A percentile compares a stretch with the other conserved stretches of the same genome.
Evolutionary conservation across 495 filamentous ascomycete genomes (phyloP).

Genomic region (Trichoderma erinaceum): DNA sequence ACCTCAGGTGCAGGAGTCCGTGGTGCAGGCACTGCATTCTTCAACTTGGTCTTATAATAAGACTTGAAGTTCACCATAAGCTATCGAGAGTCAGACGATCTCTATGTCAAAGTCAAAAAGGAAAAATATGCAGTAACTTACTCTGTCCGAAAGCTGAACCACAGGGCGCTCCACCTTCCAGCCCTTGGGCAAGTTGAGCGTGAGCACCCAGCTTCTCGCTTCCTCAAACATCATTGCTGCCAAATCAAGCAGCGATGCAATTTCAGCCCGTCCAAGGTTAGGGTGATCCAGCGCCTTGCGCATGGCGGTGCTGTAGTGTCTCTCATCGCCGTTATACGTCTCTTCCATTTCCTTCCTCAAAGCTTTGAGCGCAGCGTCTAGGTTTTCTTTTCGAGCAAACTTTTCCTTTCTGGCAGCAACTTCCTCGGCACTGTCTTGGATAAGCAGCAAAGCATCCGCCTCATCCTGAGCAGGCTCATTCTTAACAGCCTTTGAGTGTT

Average conservation of each 20-base stretch:
- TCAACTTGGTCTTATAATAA: slow-evolving; percentile 20
- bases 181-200: slow-evolving; percentile 62
- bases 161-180: slow-evolving; percentile 55
- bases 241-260: slow-evolving; percentile 69
- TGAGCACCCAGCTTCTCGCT: slow-evolving; percentile 53
- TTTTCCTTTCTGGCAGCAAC: slow-evolving; percentile 62
- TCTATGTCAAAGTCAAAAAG: background rate
- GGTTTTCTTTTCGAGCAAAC: slow-evolving; percentile 65
- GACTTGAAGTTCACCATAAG: slow-evolving; percentile 29
- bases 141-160: slow-evolving; percentile 33
- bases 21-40: slow-evolving; percentile 17
- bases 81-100: slow-evolving; percentile 17
- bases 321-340: slow-evolving; percentile 8
- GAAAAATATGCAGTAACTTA: slow-evolving; percentile 33
- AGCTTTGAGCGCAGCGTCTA: slow-evolving; percentile 66
- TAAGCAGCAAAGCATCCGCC: slow-evolving; percentile 57
- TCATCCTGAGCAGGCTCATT: slow-evolving; percentile 26
- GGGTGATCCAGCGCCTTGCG: slow-evolving; percentile 69
- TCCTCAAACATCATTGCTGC: slow-evolving; percentile 68
- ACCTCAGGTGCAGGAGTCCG: slow-evolving; percentile 19
- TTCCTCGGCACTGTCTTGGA: slow-evolving; percentile 60
- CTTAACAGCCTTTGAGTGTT: slow-evolving; percentile 31
- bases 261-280: slow-evolving; percentile 66
- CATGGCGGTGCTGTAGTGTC: slow-evolving; percentile 46
- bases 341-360: slow-evolving; percentile 64